These are phyloP conservation scores for Lichtheimia hyalospora DNA, from an alignment of 371 early-diverging fungal genomes.

Conservation along the genomic window DNA sequence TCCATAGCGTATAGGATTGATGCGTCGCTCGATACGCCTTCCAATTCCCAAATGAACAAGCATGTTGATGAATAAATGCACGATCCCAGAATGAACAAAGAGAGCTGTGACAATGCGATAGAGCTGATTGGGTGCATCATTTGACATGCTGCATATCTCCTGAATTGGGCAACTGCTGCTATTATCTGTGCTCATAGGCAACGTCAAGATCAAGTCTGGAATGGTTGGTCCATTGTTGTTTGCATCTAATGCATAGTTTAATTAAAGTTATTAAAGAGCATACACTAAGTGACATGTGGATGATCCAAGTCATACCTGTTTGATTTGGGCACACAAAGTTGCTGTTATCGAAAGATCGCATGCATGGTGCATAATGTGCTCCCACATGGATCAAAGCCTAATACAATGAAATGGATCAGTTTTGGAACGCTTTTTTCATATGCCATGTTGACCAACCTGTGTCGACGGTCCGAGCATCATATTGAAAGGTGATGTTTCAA, in stretches of 20 bases:
- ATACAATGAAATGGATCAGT: no score
- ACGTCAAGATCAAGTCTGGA: neutral
- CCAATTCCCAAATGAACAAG: conserved; percentile 64
- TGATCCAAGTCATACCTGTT: no score
- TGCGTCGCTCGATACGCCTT: conserved; percentile 64
- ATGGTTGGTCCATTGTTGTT: neutral
- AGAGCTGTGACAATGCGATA: conserved; percentile 75
- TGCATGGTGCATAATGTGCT: conserved; percentile 61
- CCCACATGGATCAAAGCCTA: conserved; percentile 45
- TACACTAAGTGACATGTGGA: no score
- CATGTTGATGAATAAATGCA: conserved; percentile 75
- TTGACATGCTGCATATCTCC: conserved; percentile 51
- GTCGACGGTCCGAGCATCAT: conserved; percentile 57
- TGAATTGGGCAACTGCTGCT: conserved; percentile 34
- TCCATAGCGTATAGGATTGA: conserved; percentile 55
- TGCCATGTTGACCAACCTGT: conserved; percentile 10
- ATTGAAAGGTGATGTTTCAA: conserved; percentile 52
- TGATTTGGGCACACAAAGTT: conserved; percentile 20
- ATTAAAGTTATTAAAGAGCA: no score
- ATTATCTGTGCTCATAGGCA: neutral
- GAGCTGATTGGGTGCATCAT: conserved; percentile 66
- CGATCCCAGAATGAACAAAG: conserved; percentile 77
- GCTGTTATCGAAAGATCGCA: conserved; percentile 28
- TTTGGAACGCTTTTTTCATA: no score
- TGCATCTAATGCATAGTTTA: no score